Conservation (phyloP, 140 eudicot species). For the Ambrosia hybrid region DNA sequence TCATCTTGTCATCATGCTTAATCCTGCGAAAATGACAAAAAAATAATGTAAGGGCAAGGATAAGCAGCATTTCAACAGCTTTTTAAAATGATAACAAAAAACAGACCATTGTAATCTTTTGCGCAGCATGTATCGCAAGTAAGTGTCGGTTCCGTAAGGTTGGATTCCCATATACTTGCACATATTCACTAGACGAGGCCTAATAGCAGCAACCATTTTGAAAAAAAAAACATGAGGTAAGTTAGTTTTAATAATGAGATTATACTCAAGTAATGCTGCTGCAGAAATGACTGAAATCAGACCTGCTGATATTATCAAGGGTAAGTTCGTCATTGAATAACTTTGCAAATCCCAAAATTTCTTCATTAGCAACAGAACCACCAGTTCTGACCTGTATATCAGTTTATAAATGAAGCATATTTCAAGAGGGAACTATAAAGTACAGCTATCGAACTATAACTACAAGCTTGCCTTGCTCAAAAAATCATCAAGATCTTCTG, state of each 20-base stretch:
- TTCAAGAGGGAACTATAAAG: not conserved
- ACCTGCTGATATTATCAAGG: conserved; percentile 85
- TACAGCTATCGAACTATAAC: conserved; percentile 9
- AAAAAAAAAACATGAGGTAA: not conserved
- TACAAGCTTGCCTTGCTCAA: conserved; percentile 47
- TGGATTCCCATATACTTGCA: conserved; percentile 89
- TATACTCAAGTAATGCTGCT: no score
- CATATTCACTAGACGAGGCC: conserved; percentile 87
- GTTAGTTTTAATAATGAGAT: no score
- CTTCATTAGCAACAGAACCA: conserved; percentile 59
- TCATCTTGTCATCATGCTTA: conserved; percentile 67
- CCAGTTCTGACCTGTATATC: conserved; percentile 68
- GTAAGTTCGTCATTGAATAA: conserved; percentile 78
- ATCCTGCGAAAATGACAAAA: conserved; percentile 42
- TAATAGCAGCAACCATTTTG: conserved; percentile 27
- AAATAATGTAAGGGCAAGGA: not conserved
- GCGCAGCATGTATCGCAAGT: conserved; percentile 68
- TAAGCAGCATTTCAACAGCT: conserved; percentile 18
- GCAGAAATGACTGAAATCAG: not conserved
- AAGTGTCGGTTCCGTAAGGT: conserved; percentile 75
- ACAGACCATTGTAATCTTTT: conserved; percentile 57
- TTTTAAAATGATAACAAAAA: not conserved
- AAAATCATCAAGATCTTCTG: conserved; percentile 86
- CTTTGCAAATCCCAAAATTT: conserved; percentile 73
- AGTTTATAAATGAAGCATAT: conserved; percentile 22